Evolutionary conservation across 169 alveolate species (phyloP).

Genomic region (Fabrea salina): DNA sequence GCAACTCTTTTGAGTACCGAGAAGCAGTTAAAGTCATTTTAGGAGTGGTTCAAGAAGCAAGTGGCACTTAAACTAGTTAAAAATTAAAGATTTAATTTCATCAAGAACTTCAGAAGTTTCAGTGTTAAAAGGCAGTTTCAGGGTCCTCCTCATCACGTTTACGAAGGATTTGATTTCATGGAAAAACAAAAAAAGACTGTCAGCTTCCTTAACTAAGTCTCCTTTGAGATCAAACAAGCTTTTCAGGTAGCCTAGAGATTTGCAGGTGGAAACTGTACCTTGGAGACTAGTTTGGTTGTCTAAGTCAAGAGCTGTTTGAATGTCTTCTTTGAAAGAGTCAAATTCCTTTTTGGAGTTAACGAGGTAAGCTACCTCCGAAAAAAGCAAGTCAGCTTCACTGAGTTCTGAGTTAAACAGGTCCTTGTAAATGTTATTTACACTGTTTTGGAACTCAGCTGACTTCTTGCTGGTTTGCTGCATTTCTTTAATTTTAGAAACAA

Average conservation of each 20-base stretch:
- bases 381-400: neutral
- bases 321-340: neutral
- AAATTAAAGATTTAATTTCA: too few relatives aligned
- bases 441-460: neutral
- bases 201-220: neutral
- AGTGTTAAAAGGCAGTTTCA: neutral
- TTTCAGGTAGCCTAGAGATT: neutral
- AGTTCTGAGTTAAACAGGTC: neutral
- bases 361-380: neutral
- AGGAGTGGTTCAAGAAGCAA: too few relatives aligned
- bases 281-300: neutral
- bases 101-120: neutral
- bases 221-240: neutral
- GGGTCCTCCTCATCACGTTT: neutral
- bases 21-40: too few relatives aligned
- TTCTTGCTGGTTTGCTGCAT: neutral
- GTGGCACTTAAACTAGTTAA: too few relatives aligned
- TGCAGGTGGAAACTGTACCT: neutral
- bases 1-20: too few relatives aligned
- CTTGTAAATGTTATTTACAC: neutral
- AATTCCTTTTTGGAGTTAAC: neutral
- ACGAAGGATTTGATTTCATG: neutral
- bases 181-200: neutral
- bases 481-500: neutral
- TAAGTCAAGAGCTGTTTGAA: neutral